A percentile compares a stretch with the other conserved stretches of the same genome.
phyloP scores from a whole-genome alignment of 1,284 basidiomycete species.

The Malassezia caprae region DNA sequence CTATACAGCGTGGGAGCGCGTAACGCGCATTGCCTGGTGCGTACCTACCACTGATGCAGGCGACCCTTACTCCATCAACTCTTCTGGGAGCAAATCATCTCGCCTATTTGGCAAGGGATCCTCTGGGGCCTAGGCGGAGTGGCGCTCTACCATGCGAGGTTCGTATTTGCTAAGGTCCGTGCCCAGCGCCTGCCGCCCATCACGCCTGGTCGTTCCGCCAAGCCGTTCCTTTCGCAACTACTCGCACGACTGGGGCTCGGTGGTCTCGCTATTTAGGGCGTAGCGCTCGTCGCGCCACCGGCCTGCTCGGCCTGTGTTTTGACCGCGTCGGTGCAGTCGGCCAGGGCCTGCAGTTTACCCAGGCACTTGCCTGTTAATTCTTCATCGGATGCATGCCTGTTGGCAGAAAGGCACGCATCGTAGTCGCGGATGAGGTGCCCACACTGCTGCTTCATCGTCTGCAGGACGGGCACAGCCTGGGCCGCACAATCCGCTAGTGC shows the following conservation, averaged over 20 bases:
- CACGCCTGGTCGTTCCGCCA: not conserved
- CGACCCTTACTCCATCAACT: not conserved
- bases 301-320: conserved; percentile 24
- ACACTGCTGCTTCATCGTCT: conserved; percentile 37
- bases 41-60: conserved; percentile 1
- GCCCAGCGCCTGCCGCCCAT: not conserved
- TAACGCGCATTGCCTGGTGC: conserved; percentile 1
- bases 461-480: conserved; percentile 32
- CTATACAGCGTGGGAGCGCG: conserved; percentile 7
- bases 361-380: conserved; percentile 35
- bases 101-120: conserved; percentile 16
- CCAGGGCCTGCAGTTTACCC: conserved; percentile 28
- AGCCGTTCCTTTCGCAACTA: not conserved
- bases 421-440: conserved; percentile 31
- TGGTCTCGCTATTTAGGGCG: conserved; percentile 1
- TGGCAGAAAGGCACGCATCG: conserved; percentile 31
- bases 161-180: not conserved
- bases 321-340: conserved; percentile 38
- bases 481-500: conserved; percentile 36
- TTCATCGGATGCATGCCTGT: conserved; percentile 23
- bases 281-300: not conserved
- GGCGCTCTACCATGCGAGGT: conserved; percentile 1
- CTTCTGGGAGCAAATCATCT: conserved; percentile 11
- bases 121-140: conserved; percentile 17
- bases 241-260: conserved; percentile 9